Evolutionary conservation across 1,284 basidiomycete species (phyloP).

Genomic region (Coniophora puteana): DNA sequence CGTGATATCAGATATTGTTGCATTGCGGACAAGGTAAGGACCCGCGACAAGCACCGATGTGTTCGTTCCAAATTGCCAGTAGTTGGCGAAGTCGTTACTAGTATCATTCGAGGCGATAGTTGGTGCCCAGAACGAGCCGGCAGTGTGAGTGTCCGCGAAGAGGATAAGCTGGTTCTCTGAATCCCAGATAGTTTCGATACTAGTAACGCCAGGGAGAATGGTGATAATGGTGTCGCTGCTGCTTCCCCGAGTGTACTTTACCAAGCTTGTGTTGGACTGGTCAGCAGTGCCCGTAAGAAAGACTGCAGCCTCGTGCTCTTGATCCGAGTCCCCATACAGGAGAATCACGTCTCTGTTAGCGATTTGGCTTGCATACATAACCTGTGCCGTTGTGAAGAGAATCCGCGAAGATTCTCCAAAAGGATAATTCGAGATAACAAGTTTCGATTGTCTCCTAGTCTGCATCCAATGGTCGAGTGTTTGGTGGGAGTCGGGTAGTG

Average conservation of each 20-base stretch:
- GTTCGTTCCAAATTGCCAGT: conserved; percentile 52
- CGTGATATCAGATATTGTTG: conserved; percentile 34
- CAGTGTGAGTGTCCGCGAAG: conserved; percentile 59
- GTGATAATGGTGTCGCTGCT: conserved; percentile 36
- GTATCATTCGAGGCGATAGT: conserved; percentile 29
- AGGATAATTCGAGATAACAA: conserved; percentile 63
- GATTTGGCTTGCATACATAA: conserved; percentile 66
- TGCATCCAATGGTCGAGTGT: too few species aligned
- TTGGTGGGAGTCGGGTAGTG: too few species aligned
- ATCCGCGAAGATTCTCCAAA: conserved; percentile 55
- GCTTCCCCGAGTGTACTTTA: conserved; percentile 27
- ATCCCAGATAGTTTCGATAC: conserved; percentile 62
- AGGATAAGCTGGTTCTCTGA: conserved; percentile 62
- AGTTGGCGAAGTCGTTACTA: conserved; percentile 32
- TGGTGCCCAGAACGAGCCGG: conserved; percentile 55
- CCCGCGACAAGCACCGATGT: conserved; percentile 47
- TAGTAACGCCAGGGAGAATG: conserved; percentile 51
- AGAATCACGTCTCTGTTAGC: conserved; percentile 66
- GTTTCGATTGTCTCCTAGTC: conserved; percentile 70
- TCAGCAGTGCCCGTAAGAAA: conserved; percentile 38
- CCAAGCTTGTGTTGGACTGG: conserved; percentile 28
- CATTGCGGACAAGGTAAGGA: conserved; percentile 53
- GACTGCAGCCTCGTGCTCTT: conserved; percentile 60
- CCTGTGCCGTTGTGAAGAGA: conserved; percentile 63
- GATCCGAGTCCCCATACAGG: conserved; percentile 55